These are phyloP conservation scores for Cyclotella distinguenda DNA, from an alignment of 108 stramenopile genomes.

Conservation along the genomic window DNA sequence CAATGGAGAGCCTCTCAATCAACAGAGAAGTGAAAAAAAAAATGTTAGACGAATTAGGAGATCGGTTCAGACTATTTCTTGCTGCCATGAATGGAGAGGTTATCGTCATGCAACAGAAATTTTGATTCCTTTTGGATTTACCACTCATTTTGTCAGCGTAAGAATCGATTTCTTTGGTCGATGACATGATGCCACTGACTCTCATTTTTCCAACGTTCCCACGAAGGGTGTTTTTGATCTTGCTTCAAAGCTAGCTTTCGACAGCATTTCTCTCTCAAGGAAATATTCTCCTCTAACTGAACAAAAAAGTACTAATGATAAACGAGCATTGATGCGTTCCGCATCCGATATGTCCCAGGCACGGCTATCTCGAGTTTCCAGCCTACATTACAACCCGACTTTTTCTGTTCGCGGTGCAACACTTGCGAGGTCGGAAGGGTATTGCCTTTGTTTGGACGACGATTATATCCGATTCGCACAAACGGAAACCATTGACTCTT, in stretches of 20 bases:
- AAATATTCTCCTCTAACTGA: background rate
- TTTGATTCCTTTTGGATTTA: constrained; percentile 70
- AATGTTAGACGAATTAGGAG: constrained; percentile 5
- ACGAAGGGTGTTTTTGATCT: constrained; percentile 28
- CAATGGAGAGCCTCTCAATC: background rate
- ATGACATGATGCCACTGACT: background rate
- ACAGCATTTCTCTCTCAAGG: background rate
- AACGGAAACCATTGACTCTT: constrained; percentile 3
- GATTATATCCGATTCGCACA: constrained; percentile 26
- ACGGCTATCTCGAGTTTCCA: constrained; percentile 7
- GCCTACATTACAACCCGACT: constrained; percentile 43
- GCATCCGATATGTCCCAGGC: constrained; percentile 3
- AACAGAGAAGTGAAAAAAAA: constrained; percentile 11
- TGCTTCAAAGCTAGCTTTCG: constrained; percentile 3
- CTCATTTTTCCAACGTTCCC: background rate
- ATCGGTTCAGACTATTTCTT: constrained; percentile 15
- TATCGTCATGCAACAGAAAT: constrained; percentile 66
- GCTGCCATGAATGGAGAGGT: constrained; percentile 66
- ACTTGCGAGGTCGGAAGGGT: constrained; percentile 77
- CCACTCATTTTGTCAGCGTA: constrained; percentile 52
- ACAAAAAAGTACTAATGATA: background rate
- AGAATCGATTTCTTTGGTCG: background rate
- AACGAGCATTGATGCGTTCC: constrained; percentile 3
- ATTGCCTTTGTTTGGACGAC: constrained; percentile 66
- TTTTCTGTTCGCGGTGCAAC: constrained; percentile 76